Base-by-base conservation (phyloP, 1,139 yeast species). In the Pichia cactophila region DNA sequence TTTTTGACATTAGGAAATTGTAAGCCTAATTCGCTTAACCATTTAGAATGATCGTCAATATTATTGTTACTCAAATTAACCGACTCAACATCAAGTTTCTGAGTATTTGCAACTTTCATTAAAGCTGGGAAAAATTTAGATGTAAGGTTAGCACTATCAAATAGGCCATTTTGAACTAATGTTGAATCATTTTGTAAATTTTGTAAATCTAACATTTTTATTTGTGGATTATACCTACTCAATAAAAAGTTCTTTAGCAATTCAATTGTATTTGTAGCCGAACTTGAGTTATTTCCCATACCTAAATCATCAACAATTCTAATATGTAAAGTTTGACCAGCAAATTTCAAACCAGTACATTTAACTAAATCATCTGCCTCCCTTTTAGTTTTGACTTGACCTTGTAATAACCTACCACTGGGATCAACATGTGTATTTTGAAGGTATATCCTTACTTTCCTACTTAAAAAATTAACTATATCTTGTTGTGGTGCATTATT, bases 101-200 rank as follows among this genome's bases (percentile, higher is more conserved):
- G 77, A 47, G 72, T 72, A 1, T 69, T 63, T 1, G 96, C 96
- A 20, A 94, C 69, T 63, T 86, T 88, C 88, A 92, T 81, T 56
- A 92, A 70, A 0, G 98, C 98, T 4, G 90, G 86, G 66, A 92
- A 89, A 75, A 90, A 83, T 65, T 90, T 90, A 16, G 94, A 77
- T 1, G 79, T 65, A 4, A 80, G 74, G 5, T 74, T 64, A 0
- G 81, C 70, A 17, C 78, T 70, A 26, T 79, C 75, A 57, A 89
- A 81, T 50, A 88, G 71, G 0, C 96, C 96, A 54, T 76, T 76
- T 17, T 76, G 69, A 20, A 69, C 68, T 44, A 92, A 70, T 16
- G 68, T 73, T 31, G 78, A 83, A 62, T 92, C 97, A 47, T 75
- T 75, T 52, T 78, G 76, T 60, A 89, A 79, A 48, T 71, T 71